Base-by-base conservation (phyloP, 2,329 filamentous ascomycete species). In the Hansfordia pulvinata region DNA sequence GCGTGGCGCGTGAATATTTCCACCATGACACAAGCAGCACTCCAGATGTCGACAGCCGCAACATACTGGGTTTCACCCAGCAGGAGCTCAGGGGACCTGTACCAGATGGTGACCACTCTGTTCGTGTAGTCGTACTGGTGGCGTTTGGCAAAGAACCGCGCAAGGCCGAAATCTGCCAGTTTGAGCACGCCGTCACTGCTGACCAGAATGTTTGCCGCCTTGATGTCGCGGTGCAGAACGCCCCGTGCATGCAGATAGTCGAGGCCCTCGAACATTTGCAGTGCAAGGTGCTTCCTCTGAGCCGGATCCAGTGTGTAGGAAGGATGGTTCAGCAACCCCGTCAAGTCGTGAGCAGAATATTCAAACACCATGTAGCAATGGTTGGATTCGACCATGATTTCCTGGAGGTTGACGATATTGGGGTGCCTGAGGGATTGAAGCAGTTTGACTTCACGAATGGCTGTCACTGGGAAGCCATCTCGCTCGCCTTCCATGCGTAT, bases 331-430 rank as follows among this genome's bases (percentile, higher is more conserved):
- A 98, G 70, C 17, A 98, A 62, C 10, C 90, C 90, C 3, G 90
- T 98, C 33, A 98, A 61, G 50, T 98, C 90, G 49, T 98, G 90
- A 2, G 90, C 88, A 17, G 96, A 66, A 47, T 98, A 98, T 50
- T 98, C 90, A 38, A 98, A 98, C 3, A 98, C 90, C 90, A 98
- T 98, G 54, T 93, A 98, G 51, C 90, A 98, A 53, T 96, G 86
- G 40, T 96, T 96, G 47, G 79, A 82, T 55, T 98, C 90, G 3
- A 98, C 90, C 90, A 98, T 98, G 38, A 92, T 83, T 54, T 93
- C 85, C 37, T 81, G 73, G 11, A 93, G 58, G 20, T 76, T 74
- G 30, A 93, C 83, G 26, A 93, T 76, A 42, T 92, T 93, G 32
- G 64, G 58, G 42, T 93, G 83, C 35, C 77, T 76, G 13, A 93